These are phyloP conservation scores for Stromatinia cepivora DNA, from an alignment of 2,329 filamentous ascomycete species.

Conservation along the genomic window DNA sequence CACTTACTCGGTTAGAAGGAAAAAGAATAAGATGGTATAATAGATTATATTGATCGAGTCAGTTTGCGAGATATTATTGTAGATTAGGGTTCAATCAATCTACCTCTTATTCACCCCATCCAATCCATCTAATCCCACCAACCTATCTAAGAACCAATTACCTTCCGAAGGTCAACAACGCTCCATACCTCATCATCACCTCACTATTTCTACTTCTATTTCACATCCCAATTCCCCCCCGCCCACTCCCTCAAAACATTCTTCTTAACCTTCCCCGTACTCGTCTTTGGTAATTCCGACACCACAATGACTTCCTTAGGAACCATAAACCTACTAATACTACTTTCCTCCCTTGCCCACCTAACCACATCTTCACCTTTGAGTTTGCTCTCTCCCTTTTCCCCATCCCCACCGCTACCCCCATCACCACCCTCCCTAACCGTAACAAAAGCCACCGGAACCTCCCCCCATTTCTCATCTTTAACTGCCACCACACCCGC, in stretches of 20 bases:
- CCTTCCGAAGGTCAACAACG: background rate
- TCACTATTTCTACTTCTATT: conserved; percentile 6
- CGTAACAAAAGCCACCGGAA: conserved; percentile 93
- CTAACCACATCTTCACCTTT: conserved; percentile 70
- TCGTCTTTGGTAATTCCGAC: conserved; percentile 90
- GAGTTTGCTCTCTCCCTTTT: conserved; percentile 42
- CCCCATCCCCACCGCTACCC: conserved; percentile 51
- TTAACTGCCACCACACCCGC: conserved; percentile 85
- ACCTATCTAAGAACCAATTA: background rate
- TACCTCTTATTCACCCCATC: no score
- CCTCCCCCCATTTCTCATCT: conserved; percentile 91
- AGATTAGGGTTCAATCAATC: no score
- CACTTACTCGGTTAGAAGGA: no score
- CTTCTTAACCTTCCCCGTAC: conserved; percentile 95
- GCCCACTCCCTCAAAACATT: conserved; percentile 73
- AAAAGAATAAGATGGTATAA: no score
- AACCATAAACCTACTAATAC: conserved; percentile 90
- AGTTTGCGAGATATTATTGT: no score
- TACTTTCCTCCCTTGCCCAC: conserved; percentile 78
- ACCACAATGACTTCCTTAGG: conserved; percentile 74
- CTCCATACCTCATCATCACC: background rate
- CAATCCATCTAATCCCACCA: no score
- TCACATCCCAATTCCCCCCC: conserved; percentile 36
- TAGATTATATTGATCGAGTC: no score
- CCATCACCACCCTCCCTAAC: conserved; percentile 66